A percentile compares a stretch with the other conserved stretches of the same genome.
These are phyloP conservation scores for Suhomyces taliae DNA, from an alignment of 1,139 yeast genomes.

Conservation along the genomic window DNA sequence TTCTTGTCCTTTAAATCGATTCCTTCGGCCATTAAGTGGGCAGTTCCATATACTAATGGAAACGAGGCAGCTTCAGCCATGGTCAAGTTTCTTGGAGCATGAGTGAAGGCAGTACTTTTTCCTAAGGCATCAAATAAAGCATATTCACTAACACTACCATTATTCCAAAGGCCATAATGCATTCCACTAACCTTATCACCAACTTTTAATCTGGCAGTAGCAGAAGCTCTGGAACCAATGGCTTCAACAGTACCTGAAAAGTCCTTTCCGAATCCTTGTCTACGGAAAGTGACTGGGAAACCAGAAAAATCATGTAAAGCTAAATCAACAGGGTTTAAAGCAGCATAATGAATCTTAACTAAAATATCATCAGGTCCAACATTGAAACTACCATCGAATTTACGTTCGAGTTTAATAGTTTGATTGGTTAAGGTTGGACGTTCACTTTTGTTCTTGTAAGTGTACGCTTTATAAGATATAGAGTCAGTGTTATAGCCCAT, in stretches of 20 bases:
- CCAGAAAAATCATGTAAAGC: slow-evolving; percentile 31
- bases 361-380: slow-evolving; percentile 46
- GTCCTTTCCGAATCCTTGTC: slow-evolving; percentile 62
- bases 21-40: slow-evolving; percentile 42
- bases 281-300: slow-evolving; percentile 20
- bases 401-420: slow-evolving; percentile 22
- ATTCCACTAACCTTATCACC: slow-evolving; percentile 72
- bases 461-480: slow-evolving; percentile 19
- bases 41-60: slow-evolving; percentile 60
- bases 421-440: slow-evolving; percentile 15
- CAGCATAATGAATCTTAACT: slow-evolving; percentile 57
- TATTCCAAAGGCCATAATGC: slow-evolving; percentile 41
- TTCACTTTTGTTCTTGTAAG: slow-evolving; percentile 13
- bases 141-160: slow-evolving; percentile 51
- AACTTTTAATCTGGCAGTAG: slow-evolving; percentile 33
- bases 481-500: slow-evolving; percentile 17
- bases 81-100: slow-evolving; percentile 48
- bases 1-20: slow-evolving; percentile 27
- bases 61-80: slow-evolving; percentile 59
- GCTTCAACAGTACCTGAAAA: slow-evolving; percentile 63
- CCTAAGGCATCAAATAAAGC: slow-evolving; percentile 40
- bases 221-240: slow-evolving; percentile 48
- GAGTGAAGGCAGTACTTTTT: slow-evolving; percentile 36
- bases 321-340: slow-evolving; percentile 69
- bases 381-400: slow-evolving; percentile 35